phyloP scores from a whole-genome alignment of 345 rosid genomes.

The Erysimum cheiranthoides region DNA sequence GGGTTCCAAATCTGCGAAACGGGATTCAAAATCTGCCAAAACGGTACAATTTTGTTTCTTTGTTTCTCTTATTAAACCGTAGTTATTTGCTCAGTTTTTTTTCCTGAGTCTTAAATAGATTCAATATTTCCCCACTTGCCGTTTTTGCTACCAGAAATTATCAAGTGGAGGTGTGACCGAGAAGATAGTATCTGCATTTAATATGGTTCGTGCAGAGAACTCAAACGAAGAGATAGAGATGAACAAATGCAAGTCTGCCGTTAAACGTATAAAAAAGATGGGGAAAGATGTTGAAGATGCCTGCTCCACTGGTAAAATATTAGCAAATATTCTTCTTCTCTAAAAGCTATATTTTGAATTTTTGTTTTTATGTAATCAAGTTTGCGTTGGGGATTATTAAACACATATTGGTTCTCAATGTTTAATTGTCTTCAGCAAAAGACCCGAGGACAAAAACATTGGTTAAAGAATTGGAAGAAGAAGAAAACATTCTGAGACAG shows the following conservation, averaged over 20 bases:
- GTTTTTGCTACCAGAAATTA: constrained; percentile 57
- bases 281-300: constrained; percentile 71
- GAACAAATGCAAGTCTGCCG: constrained; percentile 70
- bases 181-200: constrained; percentile 81
- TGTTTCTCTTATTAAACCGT: background rate
- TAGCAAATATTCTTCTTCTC: background rate
- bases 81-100: background rate
- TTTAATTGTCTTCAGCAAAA: constrained; percentile 53
- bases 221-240: constrained; percentile 74
- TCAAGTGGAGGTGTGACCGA: constrained; percentile 76
- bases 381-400: background rate
- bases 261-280: constrained; percentile 69
- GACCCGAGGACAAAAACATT: constrained; percentile 58
- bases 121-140: background rate
- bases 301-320: constrained; percentile 59
- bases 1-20: constrained; percentile 68
- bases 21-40: constrained; percentile 78
- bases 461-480: constrained; percentile 73
- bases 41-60: constrained; percentile 51
- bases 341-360: background rate
- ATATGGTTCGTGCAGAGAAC: constrained; percentile 63
- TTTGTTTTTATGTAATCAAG: too few species aligned
- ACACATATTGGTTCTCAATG: background rate
- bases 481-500: constrained; percentile 67
- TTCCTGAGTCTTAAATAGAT: background rate